Evolutionary conservation across 1,284 basidiomycete species (phyloP).

Genomic region (Ustilago cynodontis): DNA sequence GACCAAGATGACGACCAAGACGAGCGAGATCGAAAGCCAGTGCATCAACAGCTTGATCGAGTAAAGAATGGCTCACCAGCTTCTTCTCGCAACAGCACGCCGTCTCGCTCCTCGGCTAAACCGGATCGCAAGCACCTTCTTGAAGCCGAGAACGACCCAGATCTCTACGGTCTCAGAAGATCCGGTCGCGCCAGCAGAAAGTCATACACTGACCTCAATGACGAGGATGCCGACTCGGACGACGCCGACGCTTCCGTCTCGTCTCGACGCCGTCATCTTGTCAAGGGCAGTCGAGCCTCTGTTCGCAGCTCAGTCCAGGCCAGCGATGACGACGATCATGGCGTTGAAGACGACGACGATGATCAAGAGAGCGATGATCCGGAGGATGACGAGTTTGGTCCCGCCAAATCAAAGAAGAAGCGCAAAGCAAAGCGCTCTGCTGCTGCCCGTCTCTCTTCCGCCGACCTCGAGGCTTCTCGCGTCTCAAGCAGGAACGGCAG

Average conservation of each 20-base stretch:
- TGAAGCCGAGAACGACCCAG: slow-evolving; percentile 64
- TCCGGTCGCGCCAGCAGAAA: slow-evolving; percentile 69
- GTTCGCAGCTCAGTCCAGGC: slow-evolving; percentile 45
- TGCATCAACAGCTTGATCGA: slow-evolving; percentile 44
- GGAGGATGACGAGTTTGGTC: slow-evolving; percentile 72
- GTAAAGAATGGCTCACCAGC: slow-evolving; percentile 27
- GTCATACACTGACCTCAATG: slow-evolving; percentile 47
- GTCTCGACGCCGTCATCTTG: slow-evolving; percentile 38
- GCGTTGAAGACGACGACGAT: slow-evolving; percentile 41
- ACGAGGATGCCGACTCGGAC: slow-evolving; percentile 42
- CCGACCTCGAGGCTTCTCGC: slow-evolving; percentile 56
- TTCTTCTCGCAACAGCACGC: slow-evolving; percentile 40
- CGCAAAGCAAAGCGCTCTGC: slow-evolving; percentile 31
- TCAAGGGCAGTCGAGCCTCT: slow-evolving; percentile 41
- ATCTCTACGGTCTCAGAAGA: slow-evolving; percentile 70
- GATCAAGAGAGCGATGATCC: slow-evolving; percentile 86
- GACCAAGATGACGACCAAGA: slow-evolving; percentile 15
- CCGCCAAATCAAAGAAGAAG: slow-evolving; percentile 28
- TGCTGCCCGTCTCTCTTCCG: slow-evolving; percentile 36
- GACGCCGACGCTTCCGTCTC: slow-evolving; percentile 36
- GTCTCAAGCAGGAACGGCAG: slow-evolving; percentile 62
- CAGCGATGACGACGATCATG: slow-evolving; percentile 73
- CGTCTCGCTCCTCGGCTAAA: slow-evolving; percentile 46
- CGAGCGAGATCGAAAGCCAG: slow-evolving; percentile 27
- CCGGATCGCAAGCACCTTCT: slow-evolving; percentile 48